Conservation (phyloP, 768 basidiomycete genomes). For the Tricholoma bakamatsutake region DNA sequence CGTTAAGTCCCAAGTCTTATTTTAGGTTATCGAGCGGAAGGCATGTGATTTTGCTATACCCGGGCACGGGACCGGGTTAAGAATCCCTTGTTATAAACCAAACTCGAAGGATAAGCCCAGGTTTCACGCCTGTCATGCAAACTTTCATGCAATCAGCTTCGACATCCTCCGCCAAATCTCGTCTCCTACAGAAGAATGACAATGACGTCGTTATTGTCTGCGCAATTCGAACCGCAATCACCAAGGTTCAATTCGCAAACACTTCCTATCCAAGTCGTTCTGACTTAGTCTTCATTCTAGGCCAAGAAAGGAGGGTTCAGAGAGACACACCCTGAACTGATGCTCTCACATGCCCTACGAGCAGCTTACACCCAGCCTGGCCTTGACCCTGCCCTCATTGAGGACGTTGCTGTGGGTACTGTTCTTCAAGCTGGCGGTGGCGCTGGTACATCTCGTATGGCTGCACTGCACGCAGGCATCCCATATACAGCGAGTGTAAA, state of each 20-base stretch:
- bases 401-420: constrained; percentile 83
- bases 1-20: too few species aligned
- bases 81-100: background rate
- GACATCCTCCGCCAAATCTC: constrained; percentile 43
- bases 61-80: background rate
- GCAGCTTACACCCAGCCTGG: constrained; percentile 62
- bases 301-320: constrained; percentile 87
- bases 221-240: constrained; percentile 87
- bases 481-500: constrained; percentile 68
- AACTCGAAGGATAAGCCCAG: background rate
- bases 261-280: background rate
- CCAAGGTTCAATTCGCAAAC: constrained; percentile 54
- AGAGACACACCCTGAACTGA: constrained; percentile 79
- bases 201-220: constrained; percentile 89
- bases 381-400: constrained; percentile 78
- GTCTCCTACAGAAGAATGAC: constrained; percentile 64
- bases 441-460: constrained; percentile 78
- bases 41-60: background rate
- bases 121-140: background rate
- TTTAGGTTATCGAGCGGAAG: too few species aligned
- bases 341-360: constrained; percentile 70
- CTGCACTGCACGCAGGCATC: constrained; percentile 80
- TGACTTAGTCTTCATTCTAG: constrained; percentile 28
- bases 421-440: constrained; percentile 87
- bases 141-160: background rate